Conservation (phyloP, 345 rosid species). For the Syzygium jambos region DNA sequence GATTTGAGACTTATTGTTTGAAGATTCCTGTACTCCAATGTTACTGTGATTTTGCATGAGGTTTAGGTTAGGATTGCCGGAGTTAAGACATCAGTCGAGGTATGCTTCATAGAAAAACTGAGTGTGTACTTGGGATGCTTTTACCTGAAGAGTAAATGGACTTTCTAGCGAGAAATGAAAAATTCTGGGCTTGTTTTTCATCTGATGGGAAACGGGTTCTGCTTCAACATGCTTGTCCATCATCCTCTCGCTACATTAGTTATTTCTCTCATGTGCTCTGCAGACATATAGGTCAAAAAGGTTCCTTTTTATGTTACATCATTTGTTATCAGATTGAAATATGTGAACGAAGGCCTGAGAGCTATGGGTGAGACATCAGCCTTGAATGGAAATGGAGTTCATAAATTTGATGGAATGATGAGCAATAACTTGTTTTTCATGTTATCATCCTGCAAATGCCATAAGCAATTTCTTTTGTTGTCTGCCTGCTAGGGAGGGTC, state of each 20-base stretch:
- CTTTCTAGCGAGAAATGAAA: background rate
- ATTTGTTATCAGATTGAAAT: background rate
- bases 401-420: background rate
- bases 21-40: background rate
- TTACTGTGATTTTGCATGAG: background rate
- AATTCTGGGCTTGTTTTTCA: background rate
- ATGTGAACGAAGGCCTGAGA: background rate
- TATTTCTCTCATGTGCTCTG: background rate
- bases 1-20: background rate
- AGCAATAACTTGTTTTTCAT: background rate
- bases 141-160: background rate
- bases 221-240: background rate
- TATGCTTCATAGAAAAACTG: background rate
- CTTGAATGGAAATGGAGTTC: background rate
- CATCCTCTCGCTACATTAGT: background rate
- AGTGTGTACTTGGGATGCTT: background rate
- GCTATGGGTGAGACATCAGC: background rate
- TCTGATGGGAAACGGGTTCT: background rate
- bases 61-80: background rate
- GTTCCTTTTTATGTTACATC: background rate
- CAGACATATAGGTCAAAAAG: background rate
- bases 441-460: background rate
- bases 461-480: background rate
- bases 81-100: background rate
- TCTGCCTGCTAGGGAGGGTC: background rate